Percentiles rank a stretch among this genome's conserved stretches.
phyloP scores from a whole-genome alignment of 257 asterid species.

The Verbascum thapsus region DNA sequence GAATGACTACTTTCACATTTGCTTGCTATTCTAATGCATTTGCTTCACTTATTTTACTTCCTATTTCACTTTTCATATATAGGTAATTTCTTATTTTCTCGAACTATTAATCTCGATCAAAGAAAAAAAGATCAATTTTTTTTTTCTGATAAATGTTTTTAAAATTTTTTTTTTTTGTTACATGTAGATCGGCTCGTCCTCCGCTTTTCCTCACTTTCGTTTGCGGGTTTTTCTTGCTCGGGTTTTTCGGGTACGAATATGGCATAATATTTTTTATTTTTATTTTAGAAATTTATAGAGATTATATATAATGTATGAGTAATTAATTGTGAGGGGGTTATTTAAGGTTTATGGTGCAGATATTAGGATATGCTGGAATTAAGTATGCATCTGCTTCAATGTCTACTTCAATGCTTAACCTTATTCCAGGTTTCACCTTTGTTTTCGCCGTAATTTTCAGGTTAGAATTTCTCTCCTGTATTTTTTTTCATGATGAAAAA shows the following conservation, averaged over 20 bases:
- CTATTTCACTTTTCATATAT: conserved; percentile 38
- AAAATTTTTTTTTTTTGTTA: not conserved
- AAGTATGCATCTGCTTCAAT: conserved; percentile 56
- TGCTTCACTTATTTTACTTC: conserved; percentile 51
- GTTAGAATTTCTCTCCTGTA: conserved; percentile 24
- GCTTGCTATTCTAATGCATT: conserved; percentile 51
- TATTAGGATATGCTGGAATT: conserved; percentile 56
- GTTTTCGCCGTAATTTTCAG: conserved; percentile 59
- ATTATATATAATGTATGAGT: too few species aligned
- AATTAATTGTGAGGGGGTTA: not conserved
- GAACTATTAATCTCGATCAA: too few species aligned
- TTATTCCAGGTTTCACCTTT: conserved; percentile 70
- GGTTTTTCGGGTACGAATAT: conserved; percentile 57
- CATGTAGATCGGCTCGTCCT: conserved; percentile 52
- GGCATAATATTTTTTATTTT: too few species aligned
- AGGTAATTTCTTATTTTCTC: conserved; percentile 40
- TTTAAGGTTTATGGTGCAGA: conserved; percentile 61
- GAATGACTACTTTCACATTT: conserved; percentile 56
- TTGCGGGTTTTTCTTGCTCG: conserved; percentile 60
- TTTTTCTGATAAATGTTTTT: too few species aligned
- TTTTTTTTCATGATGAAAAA: not conserved
- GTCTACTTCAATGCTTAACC: conserved; percentile 55
- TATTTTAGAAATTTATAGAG: too few species aligned
- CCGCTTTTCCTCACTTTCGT: conserved; percentile 46
- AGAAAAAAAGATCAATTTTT: too few species aligned